These are phyloP conservation scores for Uronychia setigera DNA, from an alignment of 73 alveolate species.

Conservation along the genomic window DNA sequence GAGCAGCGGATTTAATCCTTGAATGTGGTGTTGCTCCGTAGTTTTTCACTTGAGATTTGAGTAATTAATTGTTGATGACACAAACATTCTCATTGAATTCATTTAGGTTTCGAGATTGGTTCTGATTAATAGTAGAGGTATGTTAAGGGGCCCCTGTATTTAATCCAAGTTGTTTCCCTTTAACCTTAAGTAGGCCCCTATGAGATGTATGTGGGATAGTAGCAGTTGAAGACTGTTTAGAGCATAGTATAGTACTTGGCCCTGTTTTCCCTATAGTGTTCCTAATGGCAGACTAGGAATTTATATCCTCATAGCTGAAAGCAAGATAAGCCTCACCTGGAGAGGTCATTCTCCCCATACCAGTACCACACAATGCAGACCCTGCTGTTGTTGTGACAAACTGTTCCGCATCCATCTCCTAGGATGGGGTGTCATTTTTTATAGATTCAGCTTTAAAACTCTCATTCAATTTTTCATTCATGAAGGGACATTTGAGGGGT, in stretches of 20 bases:
- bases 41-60: background rate
- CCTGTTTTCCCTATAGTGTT: background rate
- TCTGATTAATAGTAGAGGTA: background rate
- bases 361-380: too few relatives aligned
- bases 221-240: background rate
- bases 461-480: background rate
- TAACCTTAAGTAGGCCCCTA: background rate
- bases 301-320: too few relatives aligned
- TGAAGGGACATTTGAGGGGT: background rate
- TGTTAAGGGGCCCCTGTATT: background rate
- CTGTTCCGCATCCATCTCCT: background rate
- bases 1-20: background rate
- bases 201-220: background rate
- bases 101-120: background rate
- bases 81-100: background rate
- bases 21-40: background rate
- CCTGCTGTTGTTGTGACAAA: too few relatives aligned
- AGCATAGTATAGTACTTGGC: background rate
- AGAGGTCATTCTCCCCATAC: too few relatives aligned
- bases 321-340: too few relatives aligned
- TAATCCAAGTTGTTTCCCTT: background rate
- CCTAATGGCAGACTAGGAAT: background rate
- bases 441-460: background rate
- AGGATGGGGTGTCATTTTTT: background rate
- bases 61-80: background rate